Percentiles rank a stretch among this genome's conserved stretches.
phyloP scores from a whole-genome alignment of 257 asterid genomes.

The Capsicum pubescens region DNA sequence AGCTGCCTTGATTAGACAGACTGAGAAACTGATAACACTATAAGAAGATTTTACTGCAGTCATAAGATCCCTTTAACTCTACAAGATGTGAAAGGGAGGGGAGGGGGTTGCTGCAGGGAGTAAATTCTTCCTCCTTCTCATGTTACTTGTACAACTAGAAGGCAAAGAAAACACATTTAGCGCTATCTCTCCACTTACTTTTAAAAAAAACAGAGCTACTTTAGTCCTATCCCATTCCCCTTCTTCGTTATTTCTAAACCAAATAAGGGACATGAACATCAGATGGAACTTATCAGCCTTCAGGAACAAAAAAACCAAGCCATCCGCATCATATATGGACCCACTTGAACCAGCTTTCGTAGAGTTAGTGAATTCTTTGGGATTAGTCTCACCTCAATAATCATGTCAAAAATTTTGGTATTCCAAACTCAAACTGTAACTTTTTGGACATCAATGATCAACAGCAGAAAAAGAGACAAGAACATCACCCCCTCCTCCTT shows the following conservation, averaged over 20 bases:
- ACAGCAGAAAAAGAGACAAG: neutral
- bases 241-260: neutral
- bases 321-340: neutral
- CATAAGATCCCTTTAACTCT: neutral
- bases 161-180: neutral
- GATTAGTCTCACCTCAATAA: neutral
- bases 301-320: neutral
- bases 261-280: neutral
- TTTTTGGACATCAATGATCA: constrained; percentile 1
- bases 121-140: neutral
- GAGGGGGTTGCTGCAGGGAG: neutral
- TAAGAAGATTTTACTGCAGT: neutral
- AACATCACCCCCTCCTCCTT: neutral
- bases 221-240: neutral
- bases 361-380: neutral
- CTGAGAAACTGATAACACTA: constrained; percentile 7
- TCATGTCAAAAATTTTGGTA: neutral
- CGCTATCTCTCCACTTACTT: constrained; percentile 22
- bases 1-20: constrained; percentile 19
- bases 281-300: neutral
- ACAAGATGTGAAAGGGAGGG: constrained; percentile 9
- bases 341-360: neutral
- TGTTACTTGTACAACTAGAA: constrained; percentile 1
- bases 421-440: neutral
- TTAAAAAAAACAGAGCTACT: neutral